phyloP scores from a whole-genome alignment of 176 grass and related monocot species.

The Panicum miliaceum region DNA sequence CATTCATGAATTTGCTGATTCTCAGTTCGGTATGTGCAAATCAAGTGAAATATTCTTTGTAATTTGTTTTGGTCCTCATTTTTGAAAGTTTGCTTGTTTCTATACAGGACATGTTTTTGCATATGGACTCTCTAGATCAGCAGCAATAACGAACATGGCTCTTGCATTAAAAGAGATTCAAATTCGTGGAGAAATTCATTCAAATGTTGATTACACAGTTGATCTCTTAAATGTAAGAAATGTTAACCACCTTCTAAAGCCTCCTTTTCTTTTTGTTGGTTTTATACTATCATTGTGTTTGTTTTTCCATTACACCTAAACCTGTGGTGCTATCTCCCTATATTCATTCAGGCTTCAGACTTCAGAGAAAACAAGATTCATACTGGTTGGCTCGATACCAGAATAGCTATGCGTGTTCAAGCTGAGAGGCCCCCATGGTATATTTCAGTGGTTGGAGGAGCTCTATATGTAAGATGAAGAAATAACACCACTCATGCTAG shows the following conservation, averaged over 20 bases:
- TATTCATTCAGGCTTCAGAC: constrained; percentile 66
- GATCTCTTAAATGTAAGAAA: constrained; percentile 92
- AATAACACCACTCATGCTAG: not conserved
- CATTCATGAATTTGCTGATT: constrained; percentile 99
- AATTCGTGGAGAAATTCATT: constrained; percentile 95
- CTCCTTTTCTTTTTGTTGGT: constrained; percentile 6
- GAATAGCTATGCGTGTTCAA: constrained; percentile 96
- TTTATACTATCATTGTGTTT: constrained; percentile 9
- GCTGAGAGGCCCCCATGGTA: constrained; percentile 97
- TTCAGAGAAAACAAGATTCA: constrained; percentile 98
- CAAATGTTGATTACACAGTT: constrained; percentile 98
- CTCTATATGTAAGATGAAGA: constrained; percentile 81
- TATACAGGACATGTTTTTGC: constrained; percentile 96
- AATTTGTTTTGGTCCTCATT: constrained; percentile 20
- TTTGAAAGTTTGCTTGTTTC: not conserved
- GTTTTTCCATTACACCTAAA: constrained; percentile 13
- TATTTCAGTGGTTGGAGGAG: constrained; percentile 91
- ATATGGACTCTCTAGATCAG: constrained; percentile 81
- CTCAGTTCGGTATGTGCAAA: constrained; percentile 89
- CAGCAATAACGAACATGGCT: constrained; percentile 91
- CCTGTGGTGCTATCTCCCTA: not conserved
- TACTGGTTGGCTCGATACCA: constrained; percentile 92
- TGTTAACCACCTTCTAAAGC: constrained; percentile 25
- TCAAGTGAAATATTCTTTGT: constrained; percentile 5
- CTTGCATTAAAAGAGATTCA: constrained; percentile 97